Base-by-base conservation (phyloP, 2,329 filamentous ascomycete genomes). In the Pseudopyricularia cyperi region DNA sequence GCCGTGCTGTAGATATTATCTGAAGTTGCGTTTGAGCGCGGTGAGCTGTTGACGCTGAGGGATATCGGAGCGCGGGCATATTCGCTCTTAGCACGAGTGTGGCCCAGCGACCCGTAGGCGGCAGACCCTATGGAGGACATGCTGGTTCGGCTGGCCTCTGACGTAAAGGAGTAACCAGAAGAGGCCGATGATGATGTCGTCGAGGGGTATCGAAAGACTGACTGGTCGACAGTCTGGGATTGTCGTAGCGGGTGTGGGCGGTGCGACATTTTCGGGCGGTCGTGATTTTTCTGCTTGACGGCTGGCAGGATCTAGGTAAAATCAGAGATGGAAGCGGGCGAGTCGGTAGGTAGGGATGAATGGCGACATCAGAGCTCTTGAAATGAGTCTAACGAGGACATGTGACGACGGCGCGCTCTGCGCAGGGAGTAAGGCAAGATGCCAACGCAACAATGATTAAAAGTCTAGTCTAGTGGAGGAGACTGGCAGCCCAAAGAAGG, bases 31-130 rank as follows among this genome's bases (percentile, higher is more conserved):
- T 35, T 34, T 26, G 33, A 35, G 19, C n/a, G 48, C 12, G 48
- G 34, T 12, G 48, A 28, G 19, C 15, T 39, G 14, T 34, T 35
- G 26, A 48, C 66, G 68, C 58, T 70, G 67, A 51, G 68, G 68
- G 58, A 75, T 44, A 44, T 44, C 68, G 54, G 72, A 67, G 58
- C 74, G 64, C 62, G 81, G 75, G 44, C 73, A 72, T 54, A 77
- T 71, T 93, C 87, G 68, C 87, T 91, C 65, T 82, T 76, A 55
- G 86, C 86, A 64, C 88, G 80, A 65, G 82, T 85, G 62, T 91
- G 87, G 48, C 75, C 74, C 55, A 67, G 60, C 54, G 64, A 63
- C 54, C 67, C 66, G 64, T 79, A 78, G 46, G 72, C 72, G 63
- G 79, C 80, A 33, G 87, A 88, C n/a, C 76, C 76, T 56, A 80